Conservation (phyloP, 441 rosid species). For the Euphorbia celastroides region DNA sequence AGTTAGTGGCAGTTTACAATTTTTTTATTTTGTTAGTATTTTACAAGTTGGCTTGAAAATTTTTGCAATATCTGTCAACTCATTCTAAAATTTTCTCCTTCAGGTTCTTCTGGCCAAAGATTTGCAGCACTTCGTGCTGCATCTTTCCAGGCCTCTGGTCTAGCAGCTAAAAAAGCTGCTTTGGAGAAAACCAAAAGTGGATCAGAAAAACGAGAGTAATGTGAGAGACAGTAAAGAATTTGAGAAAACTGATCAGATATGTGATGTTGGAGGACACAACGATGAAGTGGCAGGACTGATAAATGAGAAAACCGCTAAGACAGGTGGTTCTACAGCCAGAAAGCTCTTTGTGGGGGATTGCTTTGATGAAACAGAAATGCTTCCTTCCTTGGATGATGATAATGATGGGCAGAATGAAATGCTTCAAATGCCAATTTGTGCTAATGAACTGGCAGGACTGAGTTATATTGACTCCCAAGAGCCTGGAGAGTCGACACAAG, state of each 20-base stretch:
- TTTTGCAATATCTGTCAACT: slow-evolving; percentile 1
- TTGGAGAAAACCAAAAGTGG: slow-evolving; percentile 20
- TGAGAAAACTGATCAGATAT: slow-evolving; percentile 27
- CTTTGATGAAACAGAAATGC: slow-evolving; percentile 22
- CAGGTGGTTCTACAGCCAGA: slow-evolving; percentile 40
- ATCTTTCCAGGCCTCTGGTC: slow-evolving; percentile 68
- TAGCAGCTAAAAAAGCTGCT: slow-evolving; percentile 40
- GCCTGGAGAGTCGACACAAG: slow-evolving; percentile 82
- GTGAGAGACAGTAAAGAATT: slow-evolving; percentile 18
- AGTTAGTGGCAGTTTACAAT: not conserved
- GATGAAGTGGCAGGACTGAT: slow-evolving; percentile 28
- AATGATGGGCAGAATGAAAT: slow-evolving; percentile 30
- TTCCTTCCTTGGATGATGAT: slow-evolving; percentile 18
- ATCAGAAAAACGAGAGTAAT: slow-evolving; percentile 32
- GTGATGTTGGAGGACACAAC: slow-evolving; percentile 20
- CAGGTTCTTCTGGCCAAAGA: slow-evolving; percentile 52
- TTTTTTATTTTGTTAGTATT: not conserved
- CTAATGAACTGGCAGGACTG: slow-evolving; percentile 44
- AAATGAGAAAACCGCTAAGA: slow-evolving; percentile 27
- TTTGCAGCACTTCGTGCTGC: slow-evolving; percentile 70
- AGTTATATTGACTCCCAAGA: slow-evolving; percentile 89
- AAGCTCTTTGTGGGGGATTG: slow-evolving; percentile 47
- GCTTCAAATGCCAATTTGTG: slow-evolving; percentile 23
- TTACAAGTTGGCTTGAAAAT: not conserved
- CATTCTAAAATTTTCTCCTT: slow-evolving; percentile 1